Conservation (phyloP, 805 yeast genomes). For the Kodamaea leandrae region DNA sequence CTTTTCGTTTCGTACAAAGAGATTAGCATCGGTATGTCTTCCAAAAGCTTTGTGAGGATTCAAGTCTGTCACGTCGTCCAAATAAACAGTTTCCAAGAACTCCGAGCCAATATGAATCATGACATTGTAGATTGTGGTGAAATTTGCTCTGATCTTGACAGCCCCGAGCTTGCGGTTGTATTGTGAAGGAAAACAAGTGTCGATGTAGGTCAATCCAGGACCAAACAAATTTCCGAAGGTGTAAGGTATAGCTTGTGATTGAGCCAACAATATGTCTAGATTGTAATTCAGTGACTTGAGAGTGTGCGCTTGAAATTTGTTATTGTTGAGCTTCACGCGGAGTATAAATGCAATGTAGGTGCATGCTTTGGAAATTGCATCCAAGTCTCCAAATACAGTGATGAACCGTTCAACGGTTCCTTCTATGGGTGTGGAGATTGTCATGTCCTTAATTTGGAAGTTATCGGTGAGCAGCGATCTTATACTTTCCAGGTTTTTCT, state of each 20-base stretch:
- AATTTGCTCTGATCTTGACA: constrained; percentile 6
- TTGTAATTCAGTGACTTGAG: constrained; percentile 33
- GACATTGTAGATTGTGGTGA: constrained; percentile 6
- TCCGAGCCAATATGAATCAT: constrained; percentile 8
- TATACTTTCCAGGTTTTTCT: constrained; percentile 13
- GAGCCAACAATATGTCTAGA: constrained; percentile 7
- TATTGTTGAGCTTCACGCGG: constrained; percentile 26
- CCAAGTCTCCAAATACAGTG: constrained; percentile 27
- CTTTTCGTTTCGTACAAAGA: constrained; percentile 9
- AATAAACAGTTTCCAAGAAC: constrained; percentile 8
- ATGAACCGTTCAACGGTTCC: constrained; percentile 33
- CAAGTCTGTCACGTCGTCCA: constrained; percentile 9
- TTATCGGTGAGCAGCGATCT: constrained; percentile 15
- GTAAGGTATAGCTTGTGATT: constrained; percentile 5
- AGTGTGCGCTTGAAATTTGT: constrained; percentile 23
- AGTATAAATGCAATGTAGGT: constrained; percentile 27
- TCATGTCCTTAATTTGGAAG: constrained; percentile 22
- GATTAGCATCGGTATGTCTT: constrained; percentile 12
- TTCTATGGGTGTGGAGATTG: constrained; percentile 19
- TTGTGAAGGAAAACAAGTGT: constrained; percentile 3
- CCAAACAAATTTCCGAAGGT: not conserved
- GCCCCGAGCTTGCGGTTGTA: constrained; percentile 5
- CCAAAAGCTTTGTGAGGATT: constrained; percentile 11
- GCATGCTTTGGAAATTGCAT: constrained; percentile 22
- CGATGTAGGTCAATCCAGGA: constrained; percentile 5